phyloP scores from a whole-genome alignment of 1,284 basidiomycete genomes.

The Austroboletus novae-zelandiae region DNA sequence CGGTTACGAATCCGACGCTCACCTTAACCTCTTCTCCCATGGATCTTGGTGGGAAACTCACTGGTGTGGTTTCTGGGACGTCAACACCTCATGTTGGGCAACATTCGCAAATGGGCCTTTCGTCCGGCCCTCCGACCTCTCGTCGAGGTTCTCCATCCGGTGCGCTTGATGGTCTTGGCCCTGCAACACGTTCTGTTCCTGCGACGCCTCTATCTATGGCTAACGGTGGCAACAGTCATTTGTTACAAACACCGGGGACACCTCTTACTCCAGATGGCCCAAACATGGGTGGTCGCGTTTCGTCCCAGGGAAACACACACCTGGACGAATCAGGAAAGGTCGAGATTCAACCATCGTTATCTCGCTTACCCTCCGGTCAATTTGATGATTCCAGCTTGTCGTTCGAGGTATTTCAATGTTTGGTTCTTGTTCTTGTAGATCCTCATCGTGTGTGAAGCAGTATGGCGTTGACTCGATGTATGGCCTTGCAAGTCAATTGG shows the following conservation, averaged over 20 bases:
- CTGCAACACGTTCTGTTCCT: slow-evolving; percentile 69
- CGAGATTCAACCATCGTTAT: slow-evolving; percentile 69
- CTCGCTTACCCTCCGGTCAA: slow-evolving; percentile 57
- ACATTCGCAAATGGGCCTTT: slow-evolving; percentile 52
- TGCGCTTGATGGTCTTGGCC: slow-evolving; percentile 56
- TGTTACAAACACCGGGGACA: slow-evolving; percentile 68
- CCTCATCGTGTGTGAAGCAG: slow-evolving; percentile 35
- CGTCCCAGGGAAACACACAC: slow-evolving; percentile 49
- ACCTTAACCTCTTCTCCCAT: slow-evolving; percentile 53
- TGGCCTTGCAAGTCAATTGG: slow-evolving; percentile 49
- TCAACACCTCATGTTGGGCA: slow-evolving; percentile 64
- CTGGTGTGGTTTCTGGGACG: slow-evolving; percentile 51
- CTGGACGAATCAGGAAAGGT: slow-evolving; percentile 47
- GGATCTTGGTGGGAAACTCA: slow-evolving; percentile 46
- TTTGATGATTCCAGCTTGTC: slow-evolving; percentile 59
- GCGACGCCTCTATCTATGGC: slow-evolving; percentile 66
- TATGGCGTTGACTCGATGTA: slow-evolving; percentile 64
- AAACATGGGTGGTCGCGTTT: slow-evolving; percentile 56
- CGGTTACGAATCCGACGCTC: slow-evolving; percentile 70
- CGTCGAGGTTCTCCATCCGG: slow-evolving; percentile 71
- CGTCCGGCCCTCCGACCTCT: slow-evolving; percentile 46
- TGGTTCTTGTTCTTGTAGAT: not conserved
- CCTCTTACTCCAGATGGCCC: slow-evolving; percentile 63
- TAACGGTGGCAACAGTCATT: slow-evolving; percentile 42
- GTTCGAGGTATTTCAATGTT: slow-evolving; percentile 44